Evolutionary conservation across 2,329 filamentous ascomycete species (phyloP).

Genomic region (Sarocladiaceae sp.): DNA sequence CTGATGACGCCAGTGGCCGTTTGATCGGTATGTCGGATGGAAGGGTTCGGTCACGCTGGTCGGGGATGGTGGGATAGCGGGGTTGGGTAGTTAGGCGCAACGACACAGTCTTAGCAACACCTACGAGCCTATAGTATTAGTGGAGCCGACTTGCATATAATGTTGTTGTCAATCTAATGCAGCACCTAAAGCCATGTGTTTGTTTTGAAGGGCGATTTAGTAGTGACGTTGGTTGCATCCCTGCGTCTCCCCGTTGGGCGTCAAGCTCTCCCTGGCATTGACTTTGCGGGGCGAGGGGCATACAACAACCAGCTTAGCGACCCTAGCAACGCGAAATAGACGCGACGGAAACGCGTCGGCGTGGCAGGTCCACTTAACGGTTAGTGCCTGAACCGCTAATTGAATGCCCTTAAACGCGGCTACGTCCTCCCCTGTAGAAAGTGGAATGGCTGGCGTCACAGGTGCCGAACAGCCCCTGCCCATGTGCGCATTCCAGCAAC

Average conservation of each 20-base stretch:
- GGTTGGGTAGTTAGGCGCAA: neutral
- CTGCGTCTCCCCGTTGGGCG: neutral
- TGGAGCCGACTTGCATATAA: conserved; percentile 10
- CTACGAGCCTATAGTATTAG: too few species aligned
- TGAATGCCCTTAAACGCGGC: conserved; percentile 1
- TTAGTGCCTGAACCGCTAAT: neutral
- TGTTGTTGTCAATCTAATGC: conserved; percentile 9
- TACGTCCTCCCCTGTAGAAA: neutral
- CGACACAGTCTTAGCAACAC: too few species aligned
- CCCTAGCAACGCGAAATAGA: conserved; percentile 2
- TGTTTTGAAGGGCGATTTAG: neutral
- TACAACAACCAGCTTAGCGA: neutral
- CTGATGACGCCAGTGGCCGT: conserved; percentile 11
- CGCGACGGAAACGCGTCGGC: neutral
- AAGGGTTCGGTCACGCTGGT: conserved; percentile 12
- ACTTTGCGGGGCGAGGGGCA: neutral
- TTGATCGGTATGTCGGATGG: neutral
- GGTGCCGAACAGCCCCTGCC: neutral
- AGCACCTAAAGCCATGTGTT: neutral
- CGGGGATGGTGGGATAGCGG: conserved; percentile 10
- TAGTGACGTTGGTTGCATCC: neutral
- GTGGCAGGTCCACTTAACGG: neutral
- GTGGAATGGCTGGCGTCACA: conserved; percentile 4
- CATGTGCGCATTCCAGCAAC: conserved; percentile 7
- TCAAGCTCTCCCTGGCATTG: conserved; percentile 1